phyloP scores from a whole-genome alignment of 2,329 filamentous ascomycete genomes.

The Claviceps maximensis region DNA sequence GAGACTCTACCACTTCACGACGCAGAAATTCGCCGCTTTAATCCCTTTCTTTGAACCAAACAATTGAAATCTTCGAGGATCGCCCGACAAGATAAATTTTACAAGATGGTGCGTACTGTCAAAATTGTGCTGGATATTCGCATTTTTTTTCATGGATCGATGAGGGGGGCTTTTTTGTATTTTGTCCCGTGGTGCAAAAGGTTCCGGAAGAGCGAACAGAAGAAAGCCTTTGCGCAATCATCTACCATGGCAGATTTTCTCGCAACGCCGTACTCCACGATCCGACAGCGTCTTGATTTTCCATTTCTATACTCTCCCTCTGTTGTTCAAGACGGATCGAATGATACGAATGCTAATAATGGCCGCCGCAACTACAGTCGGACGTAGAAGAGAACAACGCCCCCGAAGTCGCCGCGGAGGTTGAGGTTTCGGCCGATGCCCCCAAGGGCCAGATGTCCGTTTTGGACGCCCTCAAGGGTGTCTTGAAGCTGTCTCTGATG shows the following conservation, averaged over 20 bases:
- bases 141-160: not conserved
- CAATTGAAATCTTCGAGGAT: slow-evolving; percentile 50
- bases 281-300: not conserved
- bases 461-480: slow-evolving; percentile 96
- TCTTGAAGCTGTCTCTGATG: slow-evolving; percentile 96
- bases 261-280: not conserved
- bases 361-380: slow-evolving; percentile 49
- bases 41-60: slow-evolving; percentile 18
- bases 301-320: not conserved
- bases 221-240: not conserved
- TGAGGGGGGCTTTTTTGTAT: too few relatives aligned
- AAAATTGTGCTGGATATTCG: not conserved
- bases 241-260: not conserved
- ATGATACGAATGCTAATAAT: slow-evolving; percentile 6
- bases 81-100: slow-evolving; percentile 43
- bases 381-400: slow-evolving; percentile 99
- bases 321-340: not conserved
- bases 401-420: slow-evolving; percentile 74
- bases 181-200: not conserved
- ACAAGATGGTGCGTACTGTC: slow-evolving; percentile 45
- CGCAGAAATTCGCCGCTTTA: slow-evolving; percentile 13
- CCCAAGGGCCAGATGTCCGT: slow-evolving; percentile 94
- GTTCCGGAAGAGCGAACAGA: too few relatives aligned
- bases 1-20: slow-evolving; percentile 15
- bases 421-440: slow-evolving; percentile 90